Percentiles rank a stretch among this genome's conserved stretches.
Conservation (phyloP, 495 filamentous ascomycete genomes). For the Aspergillus hancockii region DNA sequence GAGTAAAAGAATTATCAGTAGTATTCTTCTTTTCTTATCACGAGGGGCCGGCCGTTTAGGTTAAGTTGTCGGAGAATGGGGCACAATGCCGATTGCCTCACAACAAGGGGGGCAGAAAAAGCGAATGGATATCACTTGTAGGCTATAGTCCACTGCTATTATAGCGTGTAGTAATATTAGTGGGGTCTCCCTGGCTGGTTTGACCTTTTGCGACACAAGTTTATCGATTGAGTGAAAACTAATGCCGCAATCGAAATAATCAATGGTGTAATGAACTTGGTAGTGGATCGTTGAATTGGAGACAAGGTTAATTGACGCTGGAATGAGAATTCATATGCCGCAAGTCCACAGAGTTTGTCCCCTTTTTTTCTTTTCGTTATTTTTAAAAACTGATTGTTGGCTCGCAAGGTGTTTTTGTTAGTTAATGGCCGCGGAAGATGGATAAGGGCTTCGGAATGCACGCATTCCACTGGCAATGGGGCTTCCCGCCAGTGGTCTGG, state of each 20-base stretch:
- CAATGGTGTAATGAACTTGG: constrained; percentile 22
- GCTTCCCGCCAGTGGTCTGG: neutral
- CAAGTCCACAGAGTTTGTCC: neutral
- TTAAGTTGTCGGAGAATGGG: constrained; percentile 3
- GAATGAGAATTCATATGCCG: neutral
- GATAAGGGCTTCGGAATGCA: constrained; percentile 4
- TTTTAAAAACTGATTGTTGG: neutral
- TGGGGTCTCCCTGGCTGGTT: neutral
- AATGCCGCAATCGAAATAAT: constrained; percentile 28
- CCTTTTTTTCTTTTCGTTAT: neutral
- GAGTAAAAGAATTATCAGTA: constrained; percentile 6
- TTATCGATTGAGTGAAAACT: constrained; percentile 14
- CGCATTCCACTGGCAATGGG: constrained; percentile 2
- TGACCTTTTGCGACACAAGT: constrained; percentile 1
- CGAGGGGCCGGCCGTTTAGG: constrained; percentile 6
- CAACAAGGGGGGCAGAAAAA: neutral
- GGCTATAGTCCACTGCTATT: neutral
- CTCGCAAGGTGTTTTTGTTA: constrained; percentile 2
- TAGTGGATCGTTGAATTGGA: constrained; percentile 13
- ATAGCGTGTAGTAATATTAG: neutral
- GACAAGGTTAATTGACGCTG: constrained; percentile 8
- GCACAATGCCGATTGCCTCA: neutral
- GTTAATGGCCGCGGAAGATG: constrained; percentile 10
- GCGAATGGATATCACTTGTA: neutral
- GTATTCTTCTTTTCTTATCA: neutral